Evolutionary conservation across 1,284 basidiomycete genomes (phyloP).

Genomic region (Sanguinoderma infundibulare): DNA sequence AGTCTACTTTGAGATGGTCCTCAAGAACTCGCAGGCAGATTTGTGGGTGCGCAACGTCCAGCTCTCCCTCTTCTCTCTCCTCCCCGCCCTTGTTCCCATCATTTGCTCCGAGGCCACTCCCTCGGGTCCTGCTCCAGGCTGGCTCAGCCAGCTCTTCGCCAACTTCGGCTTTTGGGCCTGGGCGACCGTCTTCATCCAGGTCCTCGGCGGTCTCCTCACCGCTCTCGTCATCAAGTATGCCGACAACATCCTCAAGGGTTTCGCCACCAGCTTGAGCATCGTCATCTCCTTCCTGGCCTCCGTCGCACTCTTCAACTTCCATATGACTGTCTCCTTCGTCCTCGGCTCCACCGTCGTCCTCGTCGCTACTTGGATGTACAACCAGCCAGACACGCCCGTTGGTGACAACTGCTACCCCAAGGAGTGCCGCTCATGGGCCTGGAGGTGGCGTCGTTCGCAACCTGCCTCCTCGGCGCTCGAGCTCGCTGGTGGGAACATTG

Average conservation of each 20-base stretch:
- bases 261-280: slow-evolving; percentile 93
- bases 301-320: slow-evolving; percentile 88
- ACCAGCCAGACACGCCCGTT: slow-evolving; percentile 50
- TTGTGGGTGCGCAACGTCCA: slow-evolving; percentile 84
- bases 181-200: slow-evolving; percentile 90
- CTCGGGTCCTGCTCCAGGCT: slow-evolving; percentile 38
- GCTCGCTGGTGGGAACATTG: slow-evolving; percentile 26
- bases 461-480: slow-evolving; percentile 33
- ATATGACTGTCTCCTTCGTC: slow-evolving; percentile 86
- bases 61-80: slow-evolving; percentile 75
- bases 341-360: slow-evolving; percentile 87
- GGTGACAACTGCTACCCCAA: slow-evolving; percentile 20
- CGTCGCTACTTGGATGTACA: slow-evolving; percentile 88
- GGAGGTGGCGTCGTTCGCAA: slow-evolving; percentile 31
- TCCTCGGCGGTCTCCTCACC: slow-evolving; percentile 91
- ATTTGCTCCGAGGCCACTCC: slow-evolving; percentile 50
- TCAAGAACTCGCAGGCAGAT: slow-evolving; percentile 73
- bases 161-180: slow-evolving; percentile 93
- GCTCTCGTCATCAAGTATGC: slow-evolving; percentile 89
- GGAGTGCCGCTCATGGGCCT: slow-evolving; percentile 32
- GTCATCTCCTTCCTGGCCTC: slow-evolving; percentile 93
- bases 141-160: slow-evolving; percentile 61
- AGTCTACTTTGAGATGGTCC: slow-evolving; percentile 85
- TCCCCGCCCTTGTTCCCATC: slow-evolving; percentile 77
- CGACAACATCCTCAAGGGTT: slow-evolving; percentile 93